phyloP scores from a whole-genome alignment of 176 grass and related monocot species.

The Aegilops tauschii region DNA sequence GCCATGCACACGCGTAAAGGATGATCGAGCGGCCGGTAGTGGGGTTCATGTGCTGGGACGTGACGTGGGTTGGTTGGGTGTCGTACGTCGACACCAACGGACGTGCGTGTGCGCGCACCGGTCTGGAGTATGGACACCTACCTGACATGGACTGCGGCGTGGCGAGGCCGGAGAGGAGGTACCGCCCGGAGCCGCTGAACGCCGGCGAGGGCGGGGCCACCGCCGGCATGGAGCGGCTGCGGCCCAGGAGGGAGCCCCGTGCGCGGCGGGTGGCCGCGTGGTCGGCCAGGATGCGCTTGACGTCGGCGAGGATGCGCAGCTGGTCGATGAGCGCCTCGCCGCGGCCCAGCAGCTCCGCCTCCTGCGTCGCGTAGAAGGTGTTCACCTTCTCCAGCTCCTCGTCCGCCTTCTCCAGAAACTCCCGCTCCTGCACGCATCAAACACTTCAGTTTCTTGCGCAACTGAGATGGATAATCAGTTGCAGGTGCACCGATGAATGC shows the following conservation, averaged over 20 bases:
- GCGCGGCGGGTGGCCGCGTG: conserved; percentile 30
- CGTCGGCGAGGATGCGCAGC: conserved; percentile 68
- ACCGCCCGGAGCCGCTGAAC: conserved; percentile 19
- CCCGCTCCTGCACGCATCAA: conserved; percentile 40
- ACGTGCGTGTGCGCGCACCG: not conserved
- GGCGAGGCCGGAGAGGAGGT: conserved; percentile 49
- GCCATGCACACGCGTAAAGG: conserved; percentile 18
- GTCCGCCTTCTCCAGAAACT: conserved; percentile 64
- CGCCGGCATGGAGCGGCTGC: not conserved
- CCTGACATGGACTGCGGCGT: conserved; percentile 77
- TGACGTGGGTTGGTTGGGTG: conserved; percentile 7
- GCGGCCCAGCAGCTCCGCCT: conserved; percentile 59
- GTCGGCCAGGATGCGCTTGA: conserved; percentile 72
- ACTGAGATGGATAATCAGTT: not conserved
- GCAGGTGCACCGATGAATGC: not conserved
- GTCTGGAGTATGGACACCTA: not conserved
- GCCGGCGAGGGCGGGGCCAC: not conserved
- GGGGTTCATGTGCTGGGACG: conserved; percentile 36
- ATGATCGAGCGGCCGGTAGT: not conserved
- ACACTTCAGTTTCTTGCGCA: no score
- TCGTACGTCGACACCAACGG: not conserved
- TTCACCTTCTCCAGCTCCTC: conserved; percentile 88
- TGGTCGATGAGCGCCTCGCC: conserved; percentile 65
- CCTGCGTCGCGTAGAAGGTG: conserved; percentile 57
- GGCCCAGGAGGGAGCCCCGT: not conserved